A percentile compares a stretch with the other conserved stretches of the same genome.
Conservation (phyloP, 2,329 filamentous ascomycete species). For the Penicillium sp. region DNA sequence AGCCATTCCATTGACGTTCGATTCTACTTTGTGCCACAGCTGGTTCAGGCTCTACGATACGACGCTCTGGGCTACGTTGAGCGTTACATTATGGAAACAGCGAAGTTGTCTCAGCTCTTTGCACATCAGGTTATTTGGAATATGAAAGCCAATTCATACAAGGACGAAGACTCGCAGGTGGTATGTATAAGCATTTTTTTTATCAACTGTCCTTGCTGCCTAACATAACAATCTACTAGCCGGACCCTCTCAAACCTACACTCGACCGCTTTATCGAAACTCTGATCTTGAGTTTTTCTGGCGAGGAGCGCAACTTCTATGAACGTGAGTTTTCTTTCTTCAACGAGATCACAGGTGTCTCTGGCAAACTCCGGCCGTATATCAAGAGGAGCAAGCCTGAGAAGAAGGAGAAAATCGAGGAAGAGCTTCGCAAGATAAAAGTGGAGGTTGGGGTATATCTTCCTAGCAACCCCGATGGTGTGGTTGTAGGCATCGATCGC, state of each 20-base stretch:
- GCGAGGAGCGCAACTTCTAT: conserved; percentile 78
- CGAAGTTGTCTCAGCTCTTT: conserved; percentile 95
- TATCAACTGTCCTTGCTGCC: neutral
- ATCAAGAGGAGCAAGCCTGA: conserved; percentile 91
- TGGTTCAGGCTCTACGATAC: conserved; percentile 91
- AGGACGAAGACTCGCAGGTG: conserved; percentile 87
- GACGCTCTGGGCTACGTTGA: conserved; percentile 93
- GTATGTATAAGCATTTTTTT: conserved; percentile 48
- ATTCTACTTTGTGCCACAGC: conserved; percentile 98
- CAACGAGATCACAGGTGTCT: conserved; percentile 91
- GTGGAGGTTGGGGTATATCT: conserved; percentile 97
- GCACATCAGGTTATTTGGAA: conserved; percentile 99
- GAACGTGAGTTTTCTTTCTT: conserved; percentile 98
- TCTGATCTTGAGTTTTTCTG: conserved; percentile 77
- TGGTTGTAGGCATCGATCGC: conserved; percentile 95
- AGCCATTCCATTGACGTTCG: conserved; percentile 94
- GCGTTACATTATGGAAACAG: conserved; percentile 93
- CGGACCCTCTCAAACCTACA: conserved; percentile 88
- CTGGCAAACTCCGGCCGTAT: conserved; percentile 88
- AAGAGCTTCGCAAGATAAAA: conserved; percentile 94
- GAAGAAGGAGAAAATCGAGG: conserved; percentile 99
- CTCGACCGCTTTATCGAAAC: conserved; percentile 85
- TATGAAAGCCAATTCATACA: conserved; percentile 98
- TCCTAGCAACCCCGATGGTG: conserved; percentile 92
- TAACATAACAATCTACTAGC: conserved; percentile 47